Percentiles rank a stretch among this genome's conserved stretches.
Conservation (phyloP, 495 filamentous ascomycete genomes). For the Xylaria nigripes region DNA sequence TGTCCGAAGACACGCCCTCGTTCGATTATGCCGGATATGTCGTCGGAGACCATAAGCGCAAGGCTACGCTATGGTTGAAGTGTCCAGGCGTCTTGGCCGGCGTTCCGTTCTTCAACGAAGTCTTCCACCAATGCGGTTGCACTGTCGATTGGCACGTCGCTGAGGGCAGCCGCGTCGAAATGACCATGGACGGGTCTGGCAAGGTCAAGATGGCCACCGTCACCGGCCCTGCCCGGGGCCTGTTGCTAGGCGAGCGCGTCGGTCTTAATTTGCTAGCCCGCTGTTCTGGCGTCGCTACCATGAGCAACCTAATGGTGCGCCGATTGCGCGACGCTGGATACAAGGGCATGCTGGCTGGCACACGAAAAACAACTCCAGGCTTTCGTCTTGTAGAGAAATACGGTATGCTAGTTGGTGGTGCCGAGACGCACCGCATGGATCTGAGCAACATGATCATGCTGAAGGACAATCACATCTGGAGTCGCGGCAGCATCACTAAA, state of each 20-base stretch:
- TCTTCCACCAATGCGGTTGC: constrained; percentile 85
- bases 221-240: constrained; percentile 70
- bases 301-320: constrained; percentile 44
- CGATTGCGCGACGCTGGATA: constrained; percentile 58
- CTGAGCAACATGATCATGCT: constrained; percentile 94
- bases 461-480: constrained; percentile 97
- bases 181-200: constrained; percentile 39
- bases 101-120: constrained; percentile 90
- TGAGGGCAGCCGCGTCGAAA: constrained; percentile 61
- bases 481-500: constrained; percentile 69
- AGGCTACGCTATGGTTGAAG: constrained; percentile 85
- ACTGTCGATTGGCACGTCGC: constrained; percentile 75
- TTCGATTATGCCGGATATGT: constrained; percentile 98
- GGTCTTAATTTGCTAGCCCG: constrained; percentile 86
- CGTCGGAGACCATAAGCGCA: constrained; percentile 68
- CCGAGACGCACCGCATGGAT: constrained; percentile 86
- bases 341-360: constrained; percentile 80
- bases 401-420: constrained; percentile 87
- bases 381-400: constrained; percentile 97
- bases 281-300: constrained; percentile 86
- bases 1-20: constrained; percentile 89
- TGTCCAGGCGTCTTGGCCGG: constrained; percentile 80
- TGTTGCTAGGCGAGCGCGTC: constrained; percentile 87
- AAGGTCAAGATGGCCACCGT: constrained; percentile 68
- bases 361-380: constrained; percentile 91